Conservation (phyloP, 768 basidiomycete species). For the Russula ochroleuca region DNA sequence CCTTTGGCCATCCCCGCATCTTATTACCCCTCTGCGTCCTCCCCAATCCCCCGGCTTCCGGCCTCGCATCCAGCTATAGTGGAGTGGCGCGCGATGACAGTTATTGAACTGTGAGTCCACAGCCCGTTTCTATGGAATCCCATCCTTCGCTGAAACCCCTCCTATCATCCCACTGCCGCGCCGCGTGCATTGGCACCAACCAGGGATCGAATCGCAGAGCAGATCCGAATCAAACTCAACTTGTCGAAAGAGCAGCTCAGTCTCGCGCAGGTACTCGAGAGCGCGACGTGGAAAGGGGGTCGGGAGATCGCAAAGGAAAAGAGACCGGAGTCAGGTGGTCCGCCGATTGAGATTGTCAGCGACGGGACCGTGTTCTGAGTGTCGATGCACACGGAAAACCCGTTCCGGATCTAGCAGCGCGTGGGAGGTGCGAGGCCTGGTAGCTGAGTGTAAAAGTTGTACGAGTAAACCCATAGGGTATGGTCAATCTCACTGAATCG, state of each 20-base stretch:
- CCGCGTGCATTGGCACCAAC: not conserved
- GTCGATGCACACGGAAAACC: not conserved
- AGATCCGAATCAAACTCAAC: slow-evolving; percentile 57
- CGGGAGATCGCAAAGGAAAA: slow-evolving; percentile 82
- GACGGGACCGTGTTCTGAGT: slow-evolving; percentile 76
- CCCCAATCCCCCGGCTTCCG: slow-evolving; percentile 57
- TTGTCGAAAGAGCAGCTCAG: slow-evolving; percentile 52
- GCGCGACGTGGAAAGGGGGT: slow-evolving; percentile 96
- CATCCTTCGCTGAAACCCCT: not conserved
- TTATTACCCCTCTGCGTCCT: slow-evolving; percentile 42
- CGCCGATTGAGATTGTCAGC: slow-evolving; percentile 81
- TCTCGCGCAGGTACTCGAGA: slow-evolving; percentile 86
- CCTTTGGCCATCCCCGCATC: slow-evolving; percentile 44
- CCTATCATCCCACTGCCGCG: not conserved
- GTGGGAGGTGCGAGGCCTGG: slow-evolving; percentile 20
- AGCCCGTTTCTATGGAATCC: not conserved
- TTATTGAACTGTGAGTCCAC: slow-evolving; percentile 72
- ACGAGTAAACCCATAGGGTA: slow-evolving; percentile 12
- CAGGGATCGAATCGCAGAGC: slow-evolving; percentile 76
- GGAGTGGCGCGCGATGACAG: slow-evolving; percentile 96
- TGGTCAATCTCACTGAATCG: slow-evolving; percentile 4
- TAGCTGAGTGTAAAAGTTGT: not conserved
- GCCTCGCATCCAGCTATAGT: slow-evolving; percentile 87
- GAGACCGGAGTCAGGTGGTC: slow-evolving; percentile 70
- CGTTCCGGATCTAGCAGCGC: not conserved